These are phyloP conservation scores for Diaporthe ampelina DNA, from an alignment of 2,329 filamentous ascomycete genomes.

Conservation along the genomic window DNA sequence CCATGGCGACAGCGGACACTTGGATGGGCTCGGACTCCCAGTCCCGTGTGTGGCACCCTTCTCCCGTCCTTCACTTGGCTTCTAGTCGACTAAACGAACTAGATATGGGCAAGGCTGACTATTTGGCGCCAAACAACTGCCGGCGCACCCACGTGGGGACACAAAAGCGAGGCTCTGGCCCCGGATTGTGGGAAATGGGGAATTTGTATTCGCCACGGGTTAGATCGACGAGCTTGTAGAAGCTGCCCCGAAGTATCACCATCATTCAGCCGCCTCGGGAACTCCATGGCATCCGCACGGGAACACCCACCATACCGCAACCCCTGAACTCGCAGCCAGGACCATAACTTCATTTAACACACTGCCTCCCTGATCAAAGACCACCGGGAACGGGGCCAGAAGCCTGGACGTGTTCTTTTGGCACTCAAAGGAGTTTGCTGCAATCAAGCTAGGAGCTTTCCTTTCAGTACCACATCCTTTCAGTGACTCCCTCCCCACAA, in stretches of 20 bases:
- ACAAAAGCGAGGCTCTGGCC: neutral
- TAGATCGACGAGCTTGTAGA: neutral
- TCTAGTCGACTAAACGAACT: neutral
- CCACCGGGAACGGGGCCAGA: neutral
- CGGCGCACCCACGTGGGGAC: neutral
- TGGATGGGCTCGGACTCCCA: neutral
- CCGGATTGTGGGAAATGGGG: neutral
- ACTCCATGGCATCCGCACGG: neutral
- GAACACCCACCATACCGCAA: neutral
- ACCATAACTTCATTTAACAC: neutral
- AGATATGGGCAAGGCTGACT: neutral
- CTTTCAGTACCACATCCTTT: neutral
- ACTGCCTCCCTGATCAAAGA: neutral
- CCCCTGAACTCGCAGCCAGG: no score
- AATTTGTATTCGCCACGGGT: neutral
- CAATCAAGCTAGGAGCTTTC: neutral
- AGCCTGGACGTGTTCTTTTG: neutral
- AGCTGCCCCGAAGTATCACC: no score
- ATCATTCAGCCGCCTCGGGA: neutral
- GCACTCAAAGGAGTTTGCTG: slow-evolving; percentile 27
- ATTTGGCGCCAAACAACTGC: neutral
- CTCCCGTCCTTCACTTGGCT: neutral
- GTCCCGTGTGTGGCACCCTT: neutral
- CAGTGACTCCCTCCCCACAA: neutral
- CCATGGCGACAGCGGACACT: slow-evolving; percentile 9